Percentiles rank a stretch among this genome's conserved stretches.
phyloP scores from a whole-genome alignment of 2,329 filamentous ascomycete genomes.

The Coniochaeta sp. region DNA sequence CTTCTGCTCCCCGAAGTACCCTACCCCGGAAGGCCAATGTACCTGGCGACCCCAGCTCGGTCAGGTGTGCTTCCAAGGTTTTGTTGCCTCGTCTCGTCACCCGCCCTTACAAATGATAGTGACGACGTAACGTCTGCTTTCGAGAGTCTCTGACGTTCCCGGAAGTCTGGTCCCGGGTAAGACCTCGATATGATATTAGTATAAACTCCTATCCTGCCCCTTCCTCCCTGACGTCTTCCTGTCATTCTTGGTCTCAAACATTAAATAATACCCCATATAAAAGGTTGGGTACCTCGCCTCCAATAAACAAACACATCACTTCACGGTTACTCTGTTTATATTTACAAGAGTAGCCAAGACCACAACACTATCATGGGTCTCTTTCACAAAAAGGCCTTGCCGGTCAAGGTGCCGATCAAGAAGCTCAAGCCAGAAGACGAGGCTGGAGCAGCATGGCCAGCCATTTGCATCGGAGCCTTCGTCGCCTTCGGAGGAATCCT shows the following conservation, averaged over 20 bases:
- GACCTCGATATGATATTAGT: not conserved
- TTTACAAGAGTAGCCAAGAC: not conserved
- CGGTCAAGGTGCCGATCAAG: not conserved
- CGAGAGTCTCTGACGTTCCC: not conserved
- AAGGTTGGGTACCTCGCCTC: not conserved
- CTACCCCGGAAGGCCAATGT: not conserved
- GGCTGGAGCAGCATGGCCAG: conserved; percentile 5
- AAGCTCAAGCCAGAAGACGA: conserved; percentile 2
- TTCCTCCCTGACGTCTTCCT: not conserved
- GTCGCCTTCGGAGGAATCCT: conserved; percentile 6
- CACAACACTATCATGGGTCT: not conserved
- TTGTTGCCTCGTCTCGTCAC: not conserved
- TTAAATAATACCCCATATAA: not conserved
- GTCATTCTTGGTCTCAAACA: not conserved
- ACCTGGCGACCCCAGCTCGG: not conserved
- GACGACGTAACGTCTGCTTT: not conserved
- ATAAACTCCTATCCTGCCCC: not conserved
- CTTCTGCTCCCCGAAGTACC: not conserved
- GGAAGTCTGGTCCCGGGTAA: not conserved
- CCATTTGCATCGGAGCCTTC: conserved; percentile 10
- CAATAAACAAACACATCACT: not conserved
- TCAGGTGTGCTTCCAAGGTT: not conserved
- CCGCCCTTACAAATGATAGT: not conserved
- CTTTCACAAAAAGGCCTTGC: not conserved
- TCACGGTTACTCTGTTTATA: no score